These are phyloP conservation scores for Tylopilus sp. DNA, from an alignment of 768 basidiomycete genomes.

Conservation along the genomic window DNA sequence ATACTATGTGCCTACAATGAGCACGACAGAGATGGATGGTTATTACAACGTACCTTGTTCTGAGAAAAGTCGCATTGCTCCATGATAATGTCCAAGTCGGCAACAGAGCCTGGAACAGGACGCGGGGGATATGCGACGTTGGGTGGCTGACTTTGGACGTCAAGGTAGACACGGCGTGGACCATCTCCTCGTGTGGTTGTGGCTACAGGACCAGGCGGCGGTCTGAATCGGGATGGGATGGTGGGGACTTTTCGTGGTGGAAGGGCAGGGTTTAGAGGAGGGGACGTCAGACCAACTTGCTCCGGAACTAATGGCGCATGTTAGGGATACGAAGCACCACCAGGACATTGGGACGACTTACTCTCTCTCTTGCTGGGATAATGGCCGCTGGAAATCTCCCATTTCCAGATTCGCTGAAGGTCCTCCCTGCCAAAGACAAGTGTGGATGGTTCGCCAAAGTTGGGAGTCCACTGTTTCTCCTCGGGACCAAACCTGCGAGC, in stretches of 20 bases:
- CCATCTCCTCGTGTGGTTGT: conserved; percentile 70
- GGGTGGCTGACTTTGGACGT: conserved; percentile 58
- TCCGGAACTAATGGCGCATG: conserved; percentile 56
- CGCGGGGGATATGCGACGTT: conserved; percentile 82
- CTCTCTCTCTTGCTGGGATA: conserved; percentile 81
- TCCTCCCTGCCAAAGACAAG: conserved; percentile 76
- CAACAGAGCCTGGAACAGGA: conserved; percentile 77
- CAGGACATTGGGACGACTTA: conserved; percentile 37
- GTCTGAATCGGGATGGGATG: conserved; percentile 47
- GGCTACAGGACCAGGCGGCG: conserved; percentile 44
- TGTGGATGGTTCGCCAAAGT: conserved; percentile 61
- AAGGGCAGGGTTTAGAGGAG: conserved; percentile 71
- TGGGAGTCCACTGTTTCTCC: conserved; percentile 61
- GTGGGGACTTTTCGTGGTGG: conserved; percentile 49
- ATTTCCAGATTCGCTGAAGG: conserved; percentile 88
- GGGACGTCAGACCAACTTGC: conserved; percentile 51
- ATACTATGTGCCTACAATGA: conserved; percentile 49
- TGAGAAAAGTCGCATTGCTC: conserved; percentile 89
- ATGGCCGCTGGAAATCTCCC: conserved; percentile 93
- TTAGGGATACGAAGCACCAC: not conserved
- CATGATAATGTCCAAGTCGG: conserved; percentile 88
- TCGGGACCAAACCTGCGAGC: conserved; percentile 58
- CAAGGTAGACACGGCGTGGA: conserved; percentile 72
- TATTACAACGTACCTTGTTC: conserved; percentile 51
- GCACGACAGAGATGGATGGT: not conserved